Percentiles rank a stretch among this genome's conserved stretches.
phyloP scores from a whole-genome alignment of 2,329 filamentous ascomycete genomes.

The Penicillium sp. region DNA sequence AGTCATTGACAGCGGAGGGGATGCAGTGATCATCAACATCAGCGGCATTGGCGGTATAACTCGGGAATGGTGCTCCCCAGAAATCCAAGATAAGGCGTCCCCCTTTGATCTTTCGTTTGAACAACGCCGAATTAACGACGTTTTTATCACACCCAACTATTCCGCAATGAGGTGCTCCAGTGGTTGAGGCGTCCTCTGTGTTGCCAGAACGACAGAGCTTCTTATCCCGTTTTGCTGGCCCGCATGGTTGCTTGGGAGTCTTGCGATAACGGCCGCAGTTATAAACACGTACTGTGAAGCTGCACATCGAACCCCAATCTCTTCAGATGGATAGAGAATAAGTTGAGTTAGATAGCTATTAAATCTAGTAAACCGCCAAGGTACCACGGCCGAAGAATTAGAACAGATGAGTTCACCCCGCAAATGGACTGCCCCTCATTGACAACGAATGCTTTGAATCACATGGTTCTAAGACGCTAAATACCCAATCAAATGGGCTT shows the following conservation, averaged over 20 bases:
- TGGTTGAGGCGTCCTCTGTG: too few species aligned
- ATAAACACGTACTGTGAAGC: neutral
- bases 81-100: constrained; percentile 26
- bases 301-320: neutral
- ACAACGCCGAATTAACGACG: constrained; percentile 25
- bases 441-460: too few species aligned
- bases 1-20: constrained; percentile 24
- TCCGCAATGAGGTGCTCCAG: too few species aligned
- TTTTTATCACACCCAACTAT: constrained; percentile 4
- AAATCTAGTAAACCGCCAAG: neutral
- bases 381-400: too few species aligned
- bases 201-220: too few species aligned
- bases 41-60: constrained; percentile 28
- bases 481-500: too few species aligned
- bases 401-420: too few species aligned
- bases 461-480: too few species aligned
- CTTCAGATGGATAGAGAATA: neutral
- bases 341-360: neutral
- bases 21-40: constrained; percentile 30
- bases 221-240: neutral
- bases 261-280: neutral
- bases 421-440: too few species aligned
- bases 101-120: constrained; percentile 27
- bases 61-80: constrained; percentile 25
- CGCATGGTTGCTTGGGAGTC: neutral